phyloP scores from a whole-genome alignment of 768 basidiomycete genomes.

The Kondoa malvinella region DNA sequence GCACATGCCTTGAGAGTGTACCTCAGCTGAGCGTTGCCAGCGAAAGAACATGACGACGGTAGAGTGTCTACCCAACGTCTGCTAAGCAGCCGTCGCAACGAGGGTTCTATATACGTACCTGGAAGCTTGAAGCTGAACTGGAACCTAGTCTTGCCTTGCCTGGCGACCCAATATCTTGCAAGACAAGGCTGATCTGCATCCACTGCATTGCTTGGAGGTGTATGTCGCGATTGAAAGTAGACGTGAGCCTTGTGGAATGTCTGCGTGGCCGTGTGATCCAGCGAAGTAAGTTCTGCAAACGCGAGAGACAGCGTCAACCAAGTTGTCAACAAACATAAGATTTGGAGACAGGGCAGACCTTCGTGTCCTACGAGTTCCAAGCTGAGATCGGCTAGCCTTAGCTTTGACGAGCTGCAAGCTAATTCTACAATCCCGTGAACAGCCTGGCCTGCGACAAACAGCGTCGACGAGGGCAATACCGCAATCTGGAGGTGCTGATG shows the following conservation, averaged over 20 bases:
- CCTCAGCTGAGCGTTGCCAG: conserved; percentile 17
- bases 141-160: conserved; percentile 25
- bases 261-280: conserved; percentile 23
- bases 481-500: conserved; percentile 8
- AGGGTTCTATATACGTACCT: too few species aligned
- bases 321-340: background rate
- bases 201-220: conserved; percentile 25
- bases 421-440: conserved; percentile 22
- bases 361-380: conserved; percentile 21
- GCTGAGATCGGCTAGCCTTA: conserved; percentile 22
- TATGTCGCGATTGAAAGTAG: conserved; percentile 21
- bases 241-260: conserved; percentile 20
- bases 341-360: too few species aligned
- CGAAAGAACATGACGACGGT: conserved; percentile 23
- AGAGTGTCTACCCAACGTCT: too few species aligned
- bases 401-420: conserved; percentile 11
- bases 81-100: too few species aligned
- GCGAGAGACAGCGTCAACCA: background rate
- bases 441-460: conserved; percentile 19
- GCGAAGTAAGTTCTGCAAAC: conserved; percentile 23
- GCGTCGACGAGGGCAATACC: conserved; percentile 1
- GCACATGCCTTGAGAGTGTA: conserved; percentile 24
- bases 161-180: conserved; percentile 19
- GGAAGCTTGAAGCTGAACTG: conserved; percentile 22
- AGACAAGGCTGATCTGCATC: conserved; percentile 8